Evolutionary conservation across 306 rosid species (phyloP), one percentile per base, ranked within the genome.

Genomic region (Citrullus mucosospermus): DNA sequence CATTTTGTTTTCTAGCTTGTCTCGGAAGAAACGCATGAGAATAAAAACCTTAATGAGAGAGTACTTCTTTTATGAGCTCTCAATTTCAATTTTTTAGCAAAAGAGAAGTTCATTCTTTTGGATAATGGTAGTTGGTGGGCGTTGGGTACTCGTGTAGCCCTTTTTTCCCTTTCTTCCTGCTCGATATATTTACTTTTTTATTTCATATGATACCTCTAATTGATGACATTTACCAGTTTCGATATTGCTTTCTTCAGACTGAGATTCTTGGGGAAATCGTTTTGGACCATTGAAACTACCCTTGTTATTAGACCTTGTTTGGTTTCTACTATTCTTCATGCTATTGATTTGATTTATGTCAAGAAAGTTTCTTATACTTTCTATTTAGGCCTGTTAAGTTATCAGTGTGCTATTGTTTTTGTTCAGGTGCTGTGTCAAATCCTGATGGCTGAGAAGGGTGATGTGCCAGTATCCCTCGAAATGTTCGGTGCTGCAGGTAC

Each of bases 391-490:
- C 38, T 25, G 25, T 44, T 22, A 71, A 46, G 55, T 44, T 34
- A 18, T n/a, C 12, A 11, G 16, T 6, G 10, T 69, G 44, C 55
- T 41, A 17, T 83, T 61, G 56, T 66, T 72, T 68, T 67, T 65
- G 56, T 81, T 85, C 89, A 91, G 97, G 92, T 69, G 84, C 25
- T 84, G 67, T 74, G 65, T 62, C 58, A 15, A 72, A 28, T 73
- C 51, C 48, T 28, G 58, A 89, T 89, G 96, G 95, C 93, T 53
- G 85, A 83, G 80, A 86, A 81, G 81, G 83, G 83, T 84, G 79
- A 79, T 74, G 79, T 79, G 54, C 70, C 79, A 32, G 53, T 69
- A 80, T 76, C 82, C 53, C 77, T 68, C 2, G 86, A 87, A 61
- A 76, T 58, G 61, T 83, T 55, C 2, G 78, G 36, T 79, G 80